phyloP scores from a whole-genome alignment of 768 basidiomycete species.

The Tylopilus rubrobrunneus region DNA sequence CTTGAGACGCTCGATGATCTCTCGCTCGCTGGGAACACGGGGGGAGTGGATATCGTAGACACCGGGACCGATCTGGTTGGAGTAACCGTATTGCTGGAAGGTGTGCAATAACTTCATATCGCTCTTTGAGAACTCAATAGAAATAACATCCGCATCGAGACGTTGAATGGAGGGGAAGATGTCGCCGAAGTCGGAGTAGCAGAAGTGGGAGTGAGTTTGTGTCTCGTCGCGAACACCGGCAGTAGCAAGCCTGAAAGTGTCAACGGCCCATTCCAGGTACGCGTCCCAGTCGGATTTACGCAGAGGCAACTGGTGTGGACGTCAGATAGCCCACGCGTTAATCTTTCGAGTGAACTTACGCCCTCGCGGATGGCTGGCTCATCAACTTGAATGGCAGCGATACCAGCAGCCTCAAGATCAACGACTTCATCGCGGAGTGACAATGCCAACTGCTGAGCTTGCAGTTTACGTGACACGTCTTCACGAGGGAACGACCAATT shows the following conservation, averaged over 20 bases:
- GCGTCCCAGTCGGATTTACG: slow-evolving; percentile 94
- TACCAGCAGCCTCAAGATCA: slow-evolving; percentile 95
- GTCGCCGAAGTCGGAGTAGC: slow-evolving; percentile 98
- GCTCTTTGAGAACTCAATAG: slow-evolving; percentile 96
- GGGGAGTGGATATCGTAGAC: slow-evolving; percentile 99
- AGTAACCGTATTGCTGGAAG: slow-evolving; percentile 94
- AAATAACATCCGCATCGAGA: slow-evolving; percentile 98
- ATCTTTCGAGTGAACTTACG: slow-evolving; percentile 41
- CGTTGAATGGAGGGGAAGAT: slow-evolving; percentile 97
- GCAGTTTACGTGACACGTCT: slow-evolving; percentile 92
- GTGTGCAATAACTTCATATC: slow-evolving; percentile 96
- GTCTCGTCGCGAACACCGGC: slow-evolving; percentile 92
- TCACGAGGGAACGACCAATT: slow-evolving; percentile 99
- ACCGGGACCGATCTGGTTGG: slow-evolving; percentile 96
- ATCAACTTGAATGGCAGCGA: slow-evolving; percentile 98
- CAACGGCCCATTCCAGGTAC: slow-evolving; percentile 97
- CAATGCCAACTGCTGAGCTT: slow-evolving; percentile 97
- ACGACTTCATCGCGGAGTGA: slow-evolving; percentile 97
- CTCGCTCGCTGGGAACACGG: slow-evolving; percentile 89
- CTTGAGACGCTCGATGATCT: slow-evolving; percentile 90
- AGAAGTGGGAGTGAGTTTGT: slow-evolving; percentile 99
- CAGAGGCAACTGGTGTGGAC: slow-evolving; percentile 70
- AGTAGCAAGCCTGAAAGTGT: slow-evolving; percentile 97
- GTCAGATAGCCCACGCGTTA: background rate
- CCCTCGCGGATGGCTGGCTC: slow-evolving; percentile 99